A percentile compares a stretch with the other conserved stretches of the same genome.
Conservation (phyloP, 1,284 basidiomycete genomes). For the Ustilago nuda region DNA sequence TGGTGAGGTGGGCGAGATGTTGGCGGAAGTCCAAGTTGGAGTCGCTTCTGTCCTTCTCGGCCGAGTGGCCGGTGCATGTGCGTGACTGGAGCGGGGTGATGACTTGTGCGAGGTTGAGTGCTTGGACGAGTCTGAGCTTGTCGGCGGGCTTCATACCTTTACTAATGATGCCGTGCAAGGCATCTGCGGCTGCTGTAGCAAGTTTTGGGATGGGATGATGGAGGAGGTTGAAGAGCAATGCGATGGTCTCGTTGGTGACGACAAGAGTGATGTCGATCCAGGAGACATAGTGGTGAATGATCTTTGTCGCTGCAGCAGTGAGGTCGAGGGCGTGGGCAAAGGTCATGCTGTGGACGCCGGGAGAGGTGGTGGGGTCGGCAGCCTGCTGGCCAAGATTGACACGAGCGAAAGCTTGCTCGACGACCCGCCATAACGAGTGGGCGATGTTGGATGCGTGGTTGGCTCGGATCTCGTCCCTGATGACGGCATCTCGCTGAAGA, state of each 20-base stretch:
- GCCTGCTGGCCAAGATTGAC: constrained; percentile 45
- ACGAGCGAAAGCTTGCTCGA: constrained; percentile 75
- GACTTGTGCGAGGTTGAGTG: constrained; percentile 75
- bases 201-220: constrained; percentile 76
- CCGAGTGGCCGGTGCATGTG: constrained; percentile 48
- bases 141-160: constrained; percentile 94
- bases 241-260: constrained; percentile 88
- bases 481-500: constrained; percentile 64
- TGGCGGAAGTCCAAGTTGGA: constrained; percentile 85
- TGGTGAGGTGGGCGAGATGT: constrained; percentile 85
- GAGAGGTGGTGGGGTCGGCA: constrained; percentile 10
- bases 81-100: constrained; percentile 56
- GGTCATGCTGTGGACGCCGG: constrained; percentile 73
- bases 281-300: constrained; percentile 92
- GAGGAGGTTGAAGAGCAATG: constrained; percentile 85
- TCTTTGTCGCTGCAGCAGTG: constrained; percentile 83
- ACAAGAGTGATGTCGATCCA: constrained; percentile 99
- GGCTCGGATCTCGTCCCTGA: constrained; percentile 66
- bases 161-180: constrained; percentile 83
- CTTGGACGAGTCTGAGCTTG: constrained; percentile 89
- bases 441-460: constrained; percentile 83
- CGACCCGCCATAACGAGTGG: constrained; percentile 84
- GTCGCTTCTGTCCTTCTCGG: constrained; percentile 73
- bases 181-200: constrained; percentile 83
- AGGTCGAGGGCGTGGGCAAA: constrained; percentile 71